These are phyloP conservation scores for Phyllosticta paracitricarpa DNA, from an alignment of 2,329 filamentous ascomycete genomes.

Conservation along the genomic window DNA sequence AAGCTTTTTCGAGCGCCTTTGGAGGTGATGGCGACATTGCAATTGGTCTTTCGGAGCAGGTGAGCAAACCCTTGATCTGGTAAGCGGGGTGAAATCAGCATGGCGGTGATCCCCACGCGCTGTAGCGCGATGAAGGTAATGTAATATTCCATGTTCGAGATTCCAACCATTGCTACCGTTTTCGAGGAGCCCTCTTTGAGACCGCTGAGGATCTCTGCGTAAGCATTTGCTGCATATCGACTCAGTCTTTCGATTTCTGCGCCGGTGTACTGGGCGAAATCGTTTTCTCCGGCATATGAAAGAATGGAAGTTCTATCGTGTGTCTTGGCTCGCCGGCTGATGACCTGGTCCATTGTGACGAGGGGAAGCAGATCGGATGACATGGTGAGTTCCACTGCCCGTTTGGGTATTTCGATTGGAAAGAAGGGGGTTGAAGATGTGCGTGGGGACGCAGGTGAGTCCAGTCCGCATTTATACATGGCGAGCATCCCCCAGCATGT, in stretches of 20 bases:
- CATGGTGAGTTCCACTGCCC: background rate
- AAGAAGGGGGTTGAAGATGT: background rate
- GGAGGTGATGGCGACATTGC: background rate
- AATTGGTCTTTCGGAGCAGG: background rate
- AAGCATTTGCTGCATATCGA: background rate
- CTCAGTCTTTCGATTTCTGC: background rate
- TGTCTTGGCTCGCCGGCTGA: conserved; percentile 2
- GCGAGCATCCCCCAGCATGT: background rate
- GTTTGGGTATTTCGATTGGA: background rate
- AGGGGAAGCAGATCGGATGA: background rate
- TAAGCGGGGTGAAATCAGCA: conserved; percentile 46
- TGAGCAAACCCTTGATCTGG: conserved; percentile 19
- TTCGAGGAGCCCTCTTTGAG: background rate
- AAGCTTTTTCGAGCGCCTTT: background rate
- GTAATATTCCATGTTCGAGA: conserved; percentile 7
- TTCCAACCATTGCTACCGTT: conserved; percentile 1
- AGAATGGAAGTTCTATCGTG: background rate
- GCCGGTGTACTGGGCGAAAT: conserved; percentile 3
- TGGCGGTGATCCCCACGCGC: conserved; percentile 44
- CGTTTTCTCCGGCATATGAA: conserved; percentile 1
- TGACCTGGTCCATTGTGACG: conserved; percentile 4
- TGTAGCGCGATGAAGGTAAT: conserved; percentile 44
- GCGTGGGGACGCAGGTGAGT: background rate
- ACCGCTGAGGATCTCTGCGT: background rate
- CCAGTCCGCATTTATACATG: background rate